Conservation (phyloP, 2,329 filamentous ascomycete species). For the Ophiostoma sp. region DNA sequence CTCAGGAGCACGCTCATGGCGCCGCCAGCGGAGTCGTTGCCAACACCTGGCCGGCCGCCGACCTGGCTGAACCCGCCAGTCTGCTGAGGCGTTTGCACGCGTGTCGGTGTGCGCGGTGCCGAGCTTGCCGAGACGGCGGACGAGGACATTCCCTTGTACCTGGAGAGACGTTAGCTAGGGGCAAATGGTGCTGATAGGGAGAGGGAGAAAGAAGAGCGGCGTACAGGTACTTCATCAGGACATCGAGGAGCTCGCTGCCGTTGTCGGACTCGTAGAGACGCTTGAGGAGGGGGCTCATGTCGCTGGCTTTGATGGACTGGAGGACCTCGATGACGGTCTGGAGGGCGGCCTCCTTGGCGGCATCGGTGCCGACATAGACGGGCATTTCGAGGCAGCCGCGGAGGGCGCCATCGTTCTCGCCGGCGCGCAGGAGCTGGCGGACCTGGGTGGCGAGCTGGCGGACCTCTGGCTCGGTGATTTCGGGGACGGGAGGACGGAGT, state of each 20-base stretch:
- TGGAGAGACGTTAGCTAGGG: slow-evolving; percentile 33
- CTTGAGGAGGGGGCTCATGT: slow-evolving; percentile 85
- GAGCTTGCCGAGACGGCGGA: slow-evolving; percentile 32
- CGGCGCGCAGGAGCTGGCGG: slow-evolving; percentile 77
- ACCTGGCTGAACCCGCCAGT: slow-evolving; percentile 90
- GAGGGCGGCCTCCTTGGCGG: slow-evolving; percentile 71
- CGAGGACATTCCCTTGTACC: slow-evolving; percentile 73
- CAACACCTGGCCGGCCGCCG: slow-evolving; percentile 45
- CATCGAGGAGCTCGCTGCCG: slow-evolving; percentile 80
- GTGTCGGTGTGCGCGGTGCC: slow-evolving; percentile 43
- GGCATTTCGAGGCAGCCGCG: slow-evolving; percentile 78
- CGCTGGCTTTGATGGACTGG: slow-evolving; percentile 90
- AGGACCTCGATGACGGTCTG: slow-evolving; percentile 87
- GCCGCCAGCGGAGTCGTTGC: slow-evolving; percentile 66
- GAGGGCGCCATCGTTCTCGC: slow-evolving; percentile 81
- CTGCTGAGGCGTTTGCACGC: slow-evolving; percentile 60
- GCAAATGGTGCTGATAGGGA: not conserved
- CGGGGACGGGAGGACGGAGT: slow-evolving; percentile 69
- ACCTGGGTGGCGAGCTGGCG: slow-evolving; percentile 74
- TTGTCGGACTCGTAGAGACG: slow-evolving; percentile 69
- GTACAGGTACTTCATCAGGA: slow-evolving; percentile 96
- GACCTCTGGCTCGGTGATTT: slow-evolving; percentile 70
- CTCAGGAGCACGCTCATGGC: slow-evolving; percentile 95
- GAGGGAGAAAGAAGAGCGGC: slow-evolving; percentile 33
- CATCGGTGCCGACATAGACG: slow-evolving; percentile 61